Evolutionary conservation across 2,329 filamentous ascomycete species (phyloP).

Genomic region (Colletotrichum neosansevieriae): DNA sequence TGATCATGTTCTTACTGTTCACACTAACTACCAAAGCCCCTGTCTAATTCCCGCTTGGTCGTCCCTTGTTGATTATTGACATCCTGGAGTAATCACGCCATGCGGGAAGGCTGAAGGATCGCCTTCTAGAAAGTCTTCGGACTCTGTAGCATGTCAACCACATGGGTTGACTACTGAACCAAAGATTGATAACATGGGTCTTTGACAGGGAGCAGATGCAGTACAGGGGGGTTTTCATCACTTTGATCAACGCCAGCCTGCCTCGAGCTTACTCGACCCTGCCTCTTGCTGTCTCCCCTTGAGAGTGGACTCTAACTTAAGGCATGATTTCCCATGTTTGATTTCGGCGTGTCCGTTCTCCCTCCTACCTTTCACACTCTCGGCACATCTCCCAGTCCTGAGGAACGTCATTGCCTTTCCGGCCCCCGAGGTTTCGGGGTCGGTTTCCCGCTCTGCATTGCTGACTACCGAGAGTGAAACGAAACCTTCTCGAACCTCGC

Average conservation of each 20-base stretch:
- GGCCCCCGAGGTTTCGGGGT: not conserved
- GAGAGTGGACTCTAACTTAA: not conserved
- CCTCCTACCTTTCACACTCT: not conserved
- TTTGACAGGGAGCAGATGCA: constrained; percentile 1
- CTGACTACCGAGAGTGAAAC: constrained; percentile 4
- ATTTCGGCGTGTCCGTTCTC: not conserved
- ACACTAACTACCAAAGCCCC: no score
- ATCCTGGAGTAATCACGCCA: not conserved
- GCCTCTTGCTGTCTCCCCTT: not conserved
- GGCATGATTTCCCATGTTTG: not conserved
- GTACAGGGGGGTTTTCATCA: constrained; percentile 1
- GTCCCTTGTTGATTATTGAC: no score
- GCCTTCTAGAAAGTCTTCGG: not conserved
- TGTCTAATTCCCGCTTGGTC: no score
- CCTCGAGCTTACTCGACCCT: not conserved
- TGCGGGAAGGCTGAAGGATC: constrained; percentile 4
- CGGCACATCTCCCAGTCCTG: not conserved
- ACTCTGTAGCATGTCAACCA: not conserved
- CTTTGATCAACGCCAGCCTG: not conserved
- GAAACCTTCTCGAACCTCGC: not conserved
- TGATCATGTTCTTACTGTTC: no score
- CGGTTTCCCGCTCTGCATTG: not conserved
- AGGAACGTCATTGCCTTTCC: not conserved
- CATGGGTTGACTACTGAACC: no score
- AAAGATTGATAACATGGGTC: not conserved